Evolutionary conservation across 1,284 basidiomycete genomes (phyloP).

Genomic region (Austroboletus rostrupii): DNA sequence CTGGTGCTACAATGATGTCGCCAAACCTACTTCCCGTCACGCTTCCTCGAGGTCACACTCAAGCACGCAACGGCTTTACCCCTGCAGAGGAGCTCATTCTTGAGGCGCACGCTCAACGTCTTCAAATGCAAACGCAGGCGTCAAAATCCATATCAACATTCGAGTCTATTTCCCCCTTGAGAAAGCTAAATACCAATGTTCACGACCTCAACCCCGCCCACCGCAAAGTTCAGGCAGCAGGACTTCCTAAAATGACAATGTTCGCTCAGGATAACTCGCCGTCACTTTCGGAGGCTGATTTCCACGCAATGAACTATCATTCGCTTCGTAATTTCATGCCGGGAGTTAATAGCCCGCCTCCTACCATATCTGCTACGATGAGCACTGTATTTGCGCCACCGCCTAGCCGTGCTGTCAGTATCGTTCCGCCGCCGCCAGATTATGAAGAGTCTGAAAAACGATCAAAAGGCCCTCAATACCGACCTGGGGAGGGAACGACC

Average conservation of each 20-base stretch:
- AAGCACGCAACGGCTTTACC: constrained; percentile 58
- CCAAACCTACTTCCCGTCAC: constrained; percentile 7
- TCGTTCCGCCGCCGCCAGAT: constrained; percentile 29
- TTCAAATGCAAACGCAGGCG: constrained; percentile 15
- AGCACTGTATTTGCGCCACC: constrained; percentile 19
- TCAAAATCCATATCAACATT: constrained; percentile 7
- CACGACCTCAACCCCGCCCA: constrained; percentile 1
- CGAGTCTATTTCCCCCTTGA: constrained; percentile 3
- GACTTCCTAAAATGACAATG: constrained; percentile 3
- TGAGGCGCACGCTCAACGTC: constrained; percentile 46
- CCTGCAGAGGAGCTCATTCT: constrained; percentile 64
- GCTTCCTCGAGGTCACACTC: constrained; percentile 28
- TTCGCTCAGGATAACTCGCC: constrained; percentile 24
- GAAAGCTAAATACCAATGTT: constrained; percentile 6
- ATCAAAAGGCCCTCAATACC: constrained; percentile 16
- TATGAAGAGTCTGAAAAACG: constrained; percentile 35
- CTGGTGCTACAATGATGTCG: constrained; percentile 18
- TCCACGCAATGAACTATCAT: constrained; percentile 28
- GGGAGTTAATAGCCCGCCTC: neutral
- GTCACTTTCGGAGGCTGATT: constrained; percentile 37
- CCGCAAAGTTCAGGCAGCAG: constrained; percentile 1
- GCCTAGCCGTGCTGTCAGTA: constrained; percentile 28
- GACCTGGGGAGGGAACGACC: constrained; percentile 7
- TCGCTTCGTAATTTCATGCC: constrained; percentile 4
- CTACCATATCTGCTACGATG: neutral